Evolutionary conservation across 1,284 basidiomycete genomes (phyloP).

Genomic region (Neolentinus lepideus): DNA sequence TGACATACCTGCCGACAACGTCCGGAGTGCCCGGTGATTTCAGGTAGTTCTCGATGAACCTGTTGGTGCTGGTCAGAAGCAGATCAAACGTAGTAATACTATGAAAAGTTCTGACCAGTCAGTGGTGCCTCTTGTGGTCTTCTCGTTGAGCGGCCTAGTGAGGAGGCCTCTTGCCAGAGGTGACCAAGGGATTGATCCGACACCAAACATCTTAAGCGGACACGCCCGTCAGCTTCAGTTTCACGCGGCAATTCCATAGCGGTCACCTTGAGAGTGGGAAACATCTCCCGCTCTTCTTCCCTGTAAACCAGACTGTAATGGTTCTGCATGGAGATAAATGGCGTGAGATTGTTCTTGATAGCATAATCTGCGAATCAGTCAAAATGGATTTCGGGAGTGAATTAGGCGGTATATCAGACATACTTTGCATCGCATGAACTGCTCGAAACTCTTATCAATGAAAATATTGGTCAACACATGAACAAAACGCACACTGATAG

Average conservation of each 20-base stretch:
- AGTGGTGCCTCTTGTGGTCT: conserved; percentile 17
- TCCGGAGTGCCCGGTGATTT: background rate
- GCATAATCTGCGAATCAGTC: conserved; percentile 18
- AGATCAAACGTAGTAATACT: too few species aligned
- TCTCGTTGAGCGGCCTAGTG: conserved; percentile 21
- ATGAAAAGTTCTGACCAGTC: conserved; percentile 11
- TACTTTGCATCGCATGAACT: conserved; percentile 19
- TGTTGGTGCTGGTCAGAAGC: background rate
- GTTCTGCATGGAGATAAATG: conserved; percentile 50
- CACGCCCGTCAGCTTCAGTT: conserved; percentile 2
- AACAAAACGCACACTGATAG: conserved; percentile 11
- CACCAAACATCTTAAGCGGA: conserved; percentile 18
- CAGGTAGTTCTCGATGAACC: background rate
- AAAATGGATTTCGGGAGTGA: background rate
- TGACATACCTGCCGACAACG: background rate
- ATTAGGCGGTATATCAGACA: conserved; percentile 6
- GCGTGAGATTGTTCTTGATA: conserved; percentile 31
- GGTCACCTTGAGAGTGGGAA: conserved; percentile 27
- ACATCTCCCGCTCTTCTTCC: conserved; percentile 51
- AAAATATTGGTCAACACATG: background rate
- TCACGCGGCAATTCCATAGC: conserved; percentile 5
- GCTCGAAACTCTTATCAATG: background rate
- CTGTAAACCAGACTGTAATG: conserved; percentile 36
- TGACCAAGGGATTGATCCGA: conserved; percentile 32
- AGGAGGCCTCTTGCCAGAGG: conserved; percentile 31